A percentile compares a stretch with the other conserved stretches of the same genome.
Evolutionary conservation across 306 rosid species (phyloP).

Genomic region (Rosa multiflora): DNA sequence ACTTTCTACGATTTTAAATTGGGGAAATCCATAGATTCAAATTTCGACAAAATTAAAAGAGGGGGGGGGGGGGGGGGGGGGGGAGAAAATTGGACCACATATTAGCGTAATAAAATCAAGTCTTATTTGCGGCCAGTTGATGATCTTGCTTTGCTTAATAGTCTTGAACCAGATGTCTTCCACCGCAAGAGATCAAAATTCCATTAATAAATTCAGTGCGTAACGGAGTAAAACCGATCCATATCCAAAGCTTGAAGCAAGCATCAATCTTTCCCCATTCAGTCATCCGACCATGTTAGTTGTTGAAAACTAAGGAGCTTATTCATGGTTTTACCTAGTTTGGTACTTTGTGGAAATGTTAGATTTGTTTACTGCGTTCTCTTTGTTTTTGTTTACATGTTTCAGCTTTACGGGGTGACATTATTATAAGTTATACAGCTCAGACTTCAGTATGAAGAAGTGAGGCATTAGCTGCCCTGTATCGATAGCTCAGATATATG

Average conservation of each 20-base stretch:
- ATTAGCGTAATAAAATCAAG: not conserved
- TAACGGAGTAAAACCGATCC: no score
- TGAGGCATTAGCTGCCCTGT: no score
- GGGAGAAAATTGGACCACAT: no score
- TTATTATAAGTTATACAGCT: no score
- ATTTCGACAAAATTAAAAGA: no score
- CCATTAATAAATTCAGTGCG: not conserved
- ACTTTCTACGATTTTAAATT: no score
- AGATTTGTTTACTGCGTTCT: not conserved
- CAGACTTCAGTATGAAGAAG: not conserved
- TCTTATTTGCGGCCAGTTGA: not conserved
- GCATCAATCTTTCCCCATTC: not conserved
- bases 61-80: no score
- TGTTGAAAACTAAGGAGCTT: not conserved
- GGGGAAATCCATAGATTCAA: no score
- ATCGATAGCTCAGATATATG: no score
- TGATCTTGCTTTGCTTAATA: not conserved
- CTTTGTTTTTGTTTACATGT: no score
- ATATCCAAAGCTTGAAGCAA: no score
- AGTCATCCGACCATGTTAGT: not conserved
- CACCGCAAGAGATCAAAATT: not conserved
- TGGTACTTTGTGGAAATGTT: not conserved
- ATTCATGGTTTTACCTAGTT: not conserved
- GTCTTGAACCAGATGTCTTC: not conserved
- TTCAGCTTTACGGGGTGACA: not conserved